phyloP scores from a whole-genome alignment of 169 alveolate genomes.

The Eimeria maxima region DNA sequence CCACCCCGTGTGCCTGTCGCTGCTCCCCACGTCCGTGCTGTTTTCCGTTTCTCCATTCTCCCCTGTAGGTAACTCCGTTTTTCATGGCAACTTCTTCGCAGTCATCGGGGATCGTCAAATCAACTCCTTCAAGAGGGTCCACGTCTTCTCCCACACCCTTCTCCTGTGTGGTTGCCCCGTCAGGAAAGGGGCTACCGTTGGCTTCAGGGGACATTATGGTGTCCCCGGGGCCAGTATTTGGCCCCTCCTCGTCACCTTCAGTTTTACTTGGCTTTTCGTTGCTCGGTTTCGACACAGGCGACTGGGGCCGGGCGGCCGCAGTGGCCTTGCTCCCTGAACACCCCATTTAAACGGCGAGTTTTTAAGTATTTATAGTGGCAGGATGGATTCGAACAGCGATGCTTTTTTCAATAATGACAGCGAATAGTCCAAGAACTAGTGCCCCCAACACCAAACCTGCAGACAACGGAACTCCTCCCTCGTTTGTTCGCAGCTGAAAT shows the following conservation, averaged over 20 bases:
- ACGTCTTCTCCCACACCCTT: slow-evolving; percentile 10
- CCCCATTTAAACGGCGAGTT: slow-evolving; percentile 44
- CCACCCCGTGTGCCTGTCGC: slow-evolving; percentile 89
- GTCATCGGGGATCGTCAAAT: slow-evolving; percentile 83
- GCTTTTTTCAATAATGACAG: neutral
- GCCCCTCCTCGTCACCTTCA: slow-evolving; percentile 40
- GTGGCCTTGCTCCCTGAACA: slow-evolving; percentile 72
- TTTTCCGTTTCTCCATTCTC: slow-evolving; percentile 90
- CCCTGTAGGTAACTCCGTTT: slow-evolving; percentile 92
- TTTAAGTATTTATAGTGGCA: neutral
- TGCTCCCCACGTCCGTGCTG: slow-evolving; percentile 91
- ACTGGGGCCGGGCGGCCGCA: slow-evolving; percentile 66
- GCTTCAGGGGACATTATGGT: slow-evolving; percentile 2
- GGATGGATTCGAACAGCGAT: neutral
- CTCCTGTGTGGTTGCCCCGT: neutral
- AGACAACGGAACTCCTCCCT: slow-evolving; percentile 35
- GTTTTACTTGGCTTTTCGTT: neutral
- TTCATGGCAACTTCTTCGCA: slow-evolving; percentile 89
- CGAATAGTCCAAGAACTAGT: neutral
- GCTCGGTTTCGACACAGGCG: slow-evolving; percentile 22
- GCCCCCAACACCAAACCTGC: neutral
- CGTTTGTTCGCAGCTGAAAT: neutral
- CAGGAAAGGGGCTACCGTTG: slow-evolving; percentile 20
- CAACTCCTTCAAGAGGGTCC: slow-evolving; percentile 82
- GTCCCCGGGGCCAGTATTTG: neutral